Conservation (phyloP, 2,329 filamentous ascomycete genomes). For the Ceratocystis lukuohia region DNA sequence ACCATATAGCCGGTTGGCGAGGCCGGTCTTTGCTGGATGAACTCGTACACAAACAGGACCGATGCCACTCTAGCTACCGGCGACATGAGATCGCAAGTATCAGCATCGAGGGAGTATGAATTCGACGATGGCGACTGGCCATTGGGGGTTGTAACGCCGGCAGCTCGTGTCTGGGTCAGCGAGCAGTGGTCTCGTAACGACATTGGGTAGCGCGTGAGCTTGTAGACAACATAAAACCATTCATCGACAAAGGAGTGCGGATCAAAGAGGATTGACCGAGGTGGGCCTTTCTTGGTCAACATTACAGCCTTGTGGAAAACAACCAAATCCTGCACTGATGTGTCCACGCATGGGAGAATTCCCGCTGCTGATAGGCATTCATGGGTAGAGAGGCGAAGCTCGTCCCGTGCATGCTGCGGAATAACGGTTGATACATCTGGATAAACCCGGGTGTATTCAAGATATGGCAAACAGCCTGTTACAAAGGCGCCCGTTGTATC, state of each 20-base stretch:
- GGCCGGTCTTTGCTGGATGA: constrained; percentile 15
- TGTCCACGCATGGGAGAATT: constrained; percentile 13
- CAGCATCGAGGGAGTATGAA: background rate
- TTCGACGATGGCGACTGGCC: background rate
- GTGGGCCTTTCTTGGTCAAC: constrained; percentile 11
- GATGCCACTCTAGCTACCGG: constrained; percentile 12
- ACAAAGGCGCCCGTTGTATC: constrained; percentile 15
- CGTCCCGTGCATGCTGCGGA: constrained; percentile 2
- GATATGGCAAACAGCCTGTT: constrained; percentile 16
- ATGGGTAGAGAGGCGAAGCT: constrained; percentile 6
- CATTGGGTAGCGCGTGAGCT: constrained; percentile 15
- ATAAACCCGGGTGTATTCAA: constrained; percentile 18
- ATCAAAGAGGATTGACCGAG: constrained; percentile 14
- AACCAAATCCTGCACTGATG: constrained; percentile 13
- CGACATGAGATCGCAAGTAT: constrained; percentile 14
- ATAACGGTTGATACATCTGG: constrained; percentile 16
- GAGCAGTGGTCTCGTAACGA: constrained; percentile 17
- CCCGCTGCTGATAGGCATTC: constrained; percentile 11
- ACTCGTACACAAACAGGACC: constrained; percentile 16
- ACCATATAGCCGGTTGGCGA: constrained; percentile 15
- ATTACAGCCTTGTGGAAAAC: constrained; percentile 14
- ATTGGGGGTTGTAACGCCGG: constrained; percentile 9
- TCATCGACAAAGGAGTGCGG: constrained; percentile 17
- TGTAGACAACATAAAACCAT: constrained; percentile 16
- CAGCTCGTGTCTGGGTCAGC: constrained; percentile 16